phyloP scores from a whole-genome alignment of 2,329 filamentous ascomycete genomes.

The Fusarium pininemorale region DNA sequence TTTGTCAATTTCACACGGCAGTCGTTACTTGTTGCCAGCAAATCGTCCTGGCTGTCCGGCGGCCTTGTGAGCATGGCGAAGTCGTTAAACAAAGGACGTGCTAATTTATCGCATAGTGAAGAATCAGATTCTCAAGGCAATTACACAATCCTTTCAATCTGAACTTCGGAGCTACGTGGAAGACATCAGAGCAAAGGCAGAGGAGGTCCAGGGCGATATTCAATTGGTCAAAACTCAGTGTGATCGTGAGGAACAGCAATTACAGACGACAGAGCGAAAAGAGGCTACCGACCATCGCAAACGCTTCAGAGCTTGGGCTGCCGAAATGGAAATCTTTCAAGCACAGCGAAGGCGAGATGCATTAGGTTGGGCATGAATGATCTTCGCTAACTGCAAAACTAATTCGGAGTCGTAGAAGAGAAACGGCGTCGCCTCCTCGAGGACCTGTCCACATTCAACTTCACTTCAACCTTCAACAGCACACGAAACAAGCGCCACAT shows the following conservation, averaged over 20 bases:
- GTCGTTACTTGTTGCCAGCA: constrained; percentile 17
- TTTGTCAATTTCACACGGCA: constrained; percentile 15
- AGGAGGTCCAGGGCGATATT: not conserved
- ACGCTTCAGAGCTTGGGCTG: not conserved
- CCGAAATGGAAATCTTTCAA: not conserved
- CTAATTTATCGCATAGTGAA: not conserved
- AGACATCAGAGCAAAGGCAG: constrained; percentile 9
- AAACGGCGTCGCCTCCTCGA: not conserved
- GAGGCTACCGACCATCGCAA: not conserved
- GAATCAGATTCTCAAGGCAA: not conserved
- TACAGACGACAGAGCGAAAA: constrained; percentile 4
- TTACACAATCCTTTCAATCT: constrained; percentile 16
- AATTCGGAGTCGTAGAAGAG: not conserved
- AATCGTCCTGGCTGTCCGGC: not conserved
- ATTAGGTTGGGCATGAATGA: not conserved
- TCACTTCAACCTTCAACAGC: not conserved
- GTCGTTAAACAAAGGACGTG: no score
- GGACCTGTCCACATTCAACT: constrained; percentile 4
- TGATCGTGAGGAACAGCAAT: not conserved
- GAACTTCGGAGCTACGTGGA: constrained; percentile 18
- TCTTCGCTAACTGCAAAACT: accelerated
- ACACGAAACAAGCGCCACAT: constrained; percentile 18
- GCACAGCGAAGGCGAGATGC: not conserved
- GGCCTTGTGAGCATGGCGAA: not conserved
- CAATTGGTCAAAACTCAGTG: constrained; percentile 3